Percentiles rank a stretch among this genome's conserved stretches.
Evolutionary conservation across 1,139 yeast genomes (phyloP).

Genomic region (Nakaseomyces nivariensis): DNA sequence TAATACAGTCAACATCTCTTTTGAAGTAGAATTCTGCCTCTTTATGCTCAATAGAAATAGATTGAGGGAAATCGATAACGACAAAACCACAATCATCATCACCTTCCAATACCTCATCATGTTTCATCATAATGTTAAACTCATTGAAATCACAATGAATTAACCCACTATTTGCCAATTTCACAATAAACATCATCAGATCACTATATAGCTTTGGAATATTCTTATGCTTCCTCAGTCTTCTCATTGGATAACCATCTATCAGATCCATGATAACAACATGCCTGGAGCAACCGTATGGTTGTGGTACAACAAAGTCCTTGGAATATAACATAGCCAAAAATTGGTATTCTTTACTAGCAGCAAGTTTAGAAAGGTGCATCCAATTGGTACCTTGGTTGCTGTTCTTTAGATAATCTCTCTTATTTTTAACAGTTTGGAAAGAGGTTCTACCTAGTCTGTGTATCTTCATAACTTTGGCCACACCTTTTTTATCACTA

Average conservation of each 20-base stretch:
- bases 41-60: constrained; percentile 82
- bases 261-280: constrained; percentile 88
- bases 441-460: constrained; percentile 90
- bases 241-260: constrained; percentile 83
- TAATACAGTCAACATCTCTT: constrained; percentile 85
- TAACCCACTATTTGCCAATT: constrained; percentile 75
- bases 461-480: constrained; percentile 77
- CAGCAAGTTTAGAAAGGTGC: constrained; percentile 83
- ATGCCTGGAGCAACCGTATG: constrained; percentile 85
- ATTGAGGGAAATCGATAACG: constrained; percentile 96
- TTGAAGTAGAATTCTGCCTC: constrained; percentile 84
- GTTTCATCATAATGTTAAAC: constrained; percentile 78
- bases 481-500: constrained; percentile 54
- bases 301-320: constrained; percentile 80
- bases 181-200: constrained; percentile 77
- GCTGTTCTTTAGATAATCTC: constrained; percentile 70
- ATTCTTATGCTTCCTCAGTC: constrained; percentile 56
- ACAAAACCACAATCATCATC: constrained; percentile 56
- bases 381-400: constrained; percentile 69
- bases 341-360: constrained; percentile 82
- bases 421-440: constrained; percentile 80
- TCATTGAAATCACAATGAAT: constrained; percentile 98
- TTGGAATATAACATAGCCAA: constrained; percentile 65
- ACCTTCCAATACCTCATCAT: constrained; percentile 40
- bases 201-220: constrained; percentile 68